phyloP scores from a whole-genome alignment of 2,329 filamentous ascomycete genomes.

The Xylariaceae sp. region DNA sequence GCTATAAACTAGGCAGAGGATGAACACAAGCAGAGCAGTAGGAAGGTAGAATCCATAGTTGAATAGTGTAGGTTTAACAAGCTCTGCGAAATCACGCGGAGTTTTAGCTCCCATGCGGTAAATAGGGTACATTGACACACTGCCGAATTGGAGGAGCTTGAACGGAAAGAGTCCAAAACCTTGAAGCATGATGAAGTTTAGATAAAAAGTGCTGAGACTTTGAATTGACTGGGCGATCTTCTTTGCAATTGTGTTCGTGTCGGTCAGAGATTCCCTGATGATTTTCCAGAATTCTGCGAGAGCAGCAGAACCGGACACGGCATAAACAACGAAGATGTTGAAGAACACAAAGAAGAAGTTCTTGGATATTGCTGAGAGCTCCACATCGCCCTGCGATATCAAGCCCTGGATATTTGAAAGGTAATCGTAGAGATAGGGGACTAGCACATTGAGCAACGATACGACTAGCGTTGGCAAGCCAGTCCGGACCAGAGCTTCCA shows the following conservation, averaged over 20 bases:
- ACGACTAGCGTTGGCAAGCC: slow-evolving; percentile 85
- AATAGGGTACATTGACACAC: slow-evolving; percentile 82
- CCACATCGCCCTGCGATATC: slow-evolving; percentile 92
- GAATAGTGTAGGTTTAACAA: slow-evolving; percentile 83
- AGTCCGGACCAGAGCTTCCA: slow-evolving; percentile 81
- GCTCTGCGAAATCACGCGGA: slow-evolving; percentile 84
- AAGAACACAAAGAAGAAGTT: slow-evolving; percentile 99
- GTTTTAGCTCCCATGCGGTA: slow-evolving; percentile 80
- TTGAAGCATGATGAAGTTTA: slow-evolving; percentile 92
- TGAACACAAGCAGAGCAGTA: slow-evolving; percentile 89
- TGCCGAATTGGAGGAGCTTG: slow-evolving; percentile 86
- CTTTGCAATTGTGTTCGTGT: slow-evolving; percentile 78
- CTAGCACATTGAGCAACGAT: slow-evolving; percentile 84
- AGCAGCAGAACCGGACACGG: slow-evolving; percentile 76
- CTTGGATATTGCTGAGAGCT: slow-evolving; percentile 93
- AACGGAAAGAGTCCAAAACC: slow-evolving; percentile 93
- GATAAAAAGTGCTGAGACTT: slow-evolving; percentile 81
- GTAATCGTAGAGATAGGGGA: slow-evolving; percentile 94
- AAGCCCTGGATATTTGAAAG: slow-evolving; percentile 91
- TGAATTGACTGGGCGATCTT: slow-evolving; percentile 79
- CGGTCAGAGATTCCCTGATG: slow-evolving; percentile 75
- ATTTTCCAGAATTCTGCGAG: slow-evolving; percentile 74
- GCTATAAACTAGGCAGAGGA: slow-evolving; percentile 94
- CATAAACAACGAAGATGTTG: slow-evolving; percentile 97
- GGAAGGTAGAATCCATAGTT: slow-evolving; percentile 97